Percentiles rank a stretch among this genome's conserved stretches.
Conservation (phyloP, 192 early-diverging fungal species). For the Cetraspora pellucida region DNA sequence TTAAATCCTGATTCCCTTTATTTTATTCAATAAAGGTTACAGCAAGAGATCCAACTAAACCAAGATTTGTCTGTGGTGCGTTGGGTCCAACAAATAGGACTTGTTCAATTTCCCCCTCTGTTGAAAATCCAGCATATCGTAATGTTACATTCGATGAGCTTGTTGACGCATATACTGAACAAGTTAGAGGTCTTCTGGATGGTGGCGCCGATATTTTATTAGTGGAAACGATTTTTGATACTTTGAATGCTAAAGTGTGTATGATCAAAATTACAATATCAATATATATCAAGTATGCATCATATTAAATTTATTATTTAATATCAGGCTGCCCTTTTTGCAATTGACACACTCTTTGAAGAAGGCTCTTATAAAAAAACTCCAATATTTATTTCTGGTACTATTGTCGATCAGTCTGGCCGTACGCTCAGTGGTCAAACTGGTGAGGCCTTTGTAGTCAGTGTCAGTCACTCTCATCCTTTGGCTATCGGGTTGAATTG, state of each 20-base stretch:
- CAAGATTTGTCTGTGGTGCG: conserved; percentile 89
- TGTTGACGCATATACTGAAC: conserved; percentile 88
- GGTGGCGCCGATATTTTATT: conserved; percentile 91
- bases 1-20: not conserved
- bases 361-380: conserved; percentile 66
- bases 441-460: conserved; percentile 92
- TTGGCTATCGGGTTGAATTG: conserved; percentile 92
- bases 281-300: not conserved
- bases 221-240: conserved; percentile 98
- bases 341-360: conserved; percentile 83
- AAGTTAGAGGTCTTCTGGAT: conserved; percentile 88
- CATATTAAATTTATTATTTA: conserved; percentile 6
- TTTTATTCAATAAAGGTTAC: conserved; percentile 54
- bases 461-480: conserved; percentile 77
- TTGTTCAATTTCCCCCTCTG: conserved; percentile 93
- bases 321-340: conserved; percentile 83
- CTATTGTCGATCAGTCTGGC: conserved; percentile 96
- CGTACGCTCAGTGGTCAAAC: conserved; percentile 97
- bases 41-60: conserved; percentile 70
- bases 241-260: conserved; percentile 78
- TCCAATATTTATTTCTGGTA: conserved; percentile 83
- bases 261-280: not conserved
- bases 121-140: conserved; percentile 93
- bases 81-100: conserved; percentile 95
- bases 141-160: conserved; percentile 95